Conservation (phyloP, 129 eudicot genomes). For the Gnaphalium uliginosum region DNA sequence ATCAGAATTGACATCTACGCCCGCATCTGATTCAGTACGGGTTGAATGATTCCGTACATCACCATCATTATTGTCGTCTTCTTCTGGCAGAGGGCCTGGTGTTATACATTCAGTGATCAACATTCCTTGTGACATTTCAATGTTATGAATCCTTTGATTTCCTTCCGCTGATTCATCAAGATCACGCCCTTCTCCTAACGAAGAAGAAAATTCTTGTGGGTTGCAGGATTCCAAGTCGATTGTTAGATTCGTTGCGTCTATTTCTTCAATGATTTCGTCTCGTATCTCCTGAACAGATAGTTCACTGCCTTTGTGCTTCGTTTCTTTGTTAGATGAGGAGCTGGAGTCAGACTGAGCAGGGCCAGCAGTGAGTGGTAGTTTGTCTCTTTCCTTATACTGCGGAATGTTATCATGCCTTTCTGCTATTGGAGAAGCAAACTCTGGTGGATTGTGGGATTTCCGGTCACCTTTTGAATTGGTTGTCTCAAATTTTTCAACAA, state of each 20-base stretch:
- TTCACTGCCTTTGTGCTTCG: background rate
- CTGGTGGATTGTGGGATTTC: slow-evolving; percentile 16
- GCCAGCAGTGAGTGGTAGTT: slow-evolving; percentile 16
- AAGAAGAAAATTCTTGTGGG: slow-evolving; percentile 24
- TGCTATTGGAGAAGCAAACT: slow-evolving; percentile 19
- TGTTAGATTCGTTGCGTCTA: slow-evolving; percentile 25
- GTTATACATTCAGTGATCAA: background rate
- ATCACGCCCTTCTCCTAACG: slow-evolving; percentile 22
- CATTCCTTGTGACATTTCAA: slow-evolving; percentile 31
- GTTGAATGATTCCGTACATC: slow-evolving; percentile 36
- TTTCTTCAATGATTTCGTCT: slow-evolving; percentile 14
- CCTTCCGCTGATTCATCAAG: slow-evolving; percentile 11
- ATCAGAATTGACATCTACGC: slow-evolving; percentile 25
- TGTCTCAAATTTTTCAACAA: background rate
- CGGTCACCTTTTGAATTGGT: slow-evolving; percentile 7
- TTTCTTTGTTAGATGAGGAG: slow-evolving; percentile 36
- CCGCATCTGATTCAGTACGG: slow-evolving; percentile 23
- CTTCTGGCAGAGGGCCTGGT: slow-evolving; percentile 7
- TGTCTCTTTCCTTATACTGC: slow-evolving; percentile 21
- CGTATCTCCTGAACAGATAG: slow-evolving; percentile 26
- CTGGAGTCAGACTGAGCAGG: slow-evolving; percentile 28
- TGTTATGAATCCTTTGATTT: slow-evolving; percentile 1
- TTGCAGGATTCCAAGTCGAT: background rate
- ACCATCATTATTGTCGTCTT: background rate
- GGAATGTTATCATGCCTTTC: slow-evolving; percentile 16